Conservation (phyloP, 768 basidiomycete genomes). For the Suillus tomentosus region DNA sequence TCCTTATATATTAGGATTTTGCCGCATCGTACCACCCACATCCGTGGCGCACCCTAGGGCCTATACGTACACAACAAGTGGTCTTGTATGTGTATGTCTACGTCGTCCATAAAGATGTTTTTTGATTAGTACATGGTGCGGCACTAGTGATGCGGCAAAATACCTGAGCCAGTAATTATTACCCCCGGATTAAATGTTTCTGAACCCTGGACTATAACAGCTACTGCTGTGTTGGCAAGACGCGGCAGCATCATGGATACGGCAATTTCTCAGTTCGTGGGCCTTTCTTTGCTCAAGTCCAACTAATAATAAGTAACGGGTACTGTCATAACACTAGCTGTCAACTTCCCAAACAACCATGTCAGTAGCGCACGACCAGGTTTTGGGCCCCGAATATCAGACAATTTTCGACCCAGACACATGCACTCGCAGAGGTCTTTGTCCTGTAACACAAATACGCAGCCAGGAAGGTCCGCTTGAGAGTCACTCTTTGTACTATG, state of each 20-base stretch:
- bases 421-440: slow-evolving; percentile 71
- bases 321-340: background rate
- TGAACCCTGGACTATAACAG: too few species aligned
- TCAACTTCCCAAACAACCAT: slow-evolving; percentile 5
- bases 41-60: too few species aligned
- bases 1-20: too few species aligned
- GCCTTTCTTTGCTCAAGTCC: background rate
- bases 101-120: too few species aligned
- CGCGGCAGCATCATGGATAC: background rate
- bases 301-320: background rate
- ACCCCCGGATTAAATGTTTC: too few species aligned
- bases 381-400: slow-evolving; percentile 23
- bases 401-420: slow-evolving; percentile 63
- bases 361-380: slow-evolving; percentile 16
- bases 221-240: too few species aligned
- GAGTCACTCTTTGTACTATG: slow-evolving; percentile 78
- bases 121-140: too few species aligned
- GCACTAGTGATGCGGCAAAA: too few species aligned
- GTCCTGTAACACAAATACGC: slow-evolving; percentile 61
- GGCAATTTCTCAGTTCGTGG: background rate
- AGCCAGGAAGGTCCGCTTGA: slow-evolving; percentile 52
- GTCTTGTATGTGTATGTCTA: too few species aligned
- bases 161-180: too few species aligned
- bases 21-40: too few species aligned
- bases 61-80: too few species aligned